Base-by-base conservation (phyloP, 768 basidiomycete species). In the Pilatotrama ljubarskyi region DNA sequence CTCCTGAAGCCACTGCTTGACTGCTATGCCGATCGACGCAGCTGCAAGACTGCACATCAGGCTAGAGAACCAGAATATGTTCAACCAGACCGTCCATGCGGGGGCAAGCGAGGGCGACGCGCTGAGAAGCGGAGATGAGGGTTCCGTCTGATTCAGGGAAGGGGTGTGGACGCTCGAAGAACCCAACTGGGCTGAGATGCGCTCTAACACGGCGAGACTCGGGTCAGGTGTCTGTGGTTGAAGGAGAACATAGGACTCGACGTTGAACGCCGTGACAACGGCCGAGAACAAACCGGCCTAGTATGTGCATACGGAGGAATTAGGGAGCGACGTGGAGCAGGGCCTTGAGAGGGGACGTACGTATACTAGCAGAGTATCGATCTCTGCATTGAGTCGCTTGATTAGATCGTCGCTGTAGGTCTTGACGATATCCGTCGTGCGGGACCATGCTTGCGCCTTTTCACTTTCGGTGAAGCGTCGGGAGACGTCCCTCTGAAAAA, bases 231-330 rank as follows among this genome's bases (percentile, higher is more conserved):
- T 4, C 38, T 3, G 13, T n/a, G 61, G 59, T 46, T 67, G 58
- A 3, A 70, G 62, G 5, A 46, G 29, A 15, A 40, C 26, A 38
- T 64, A 70, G 5, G 64, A 63, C 25, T 68, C 41, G 32, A 68
- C 55, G 20, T 58, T 58, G 55, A 70, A 69, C 8, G 68, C 66
- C 0, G 69, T 70, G 11, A 68, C 49, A 8, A 68, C 59, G 0
- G 66, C 61, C 20, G 69, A 67, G 55, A 70, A 68, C 3, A 70
- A 48, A 35, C 68, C 69, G 14, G 69, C 69, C 69, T 69, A n/a
- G 22, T 2, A 5, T 9, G 13, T 24, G n/a, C 22, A 26, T 14
- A 26, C 24, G n/a, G n/a, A n/a, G n/a, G n/a, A n/a, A 10, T 18
- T 2, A 18, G 9, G 5, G 18, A 43, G 3, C 15, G 4, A 26